phyloP scores from a whole-genome alignment of 164 flowering plant genomes.

The Paratinospora sagittata region DNA sequence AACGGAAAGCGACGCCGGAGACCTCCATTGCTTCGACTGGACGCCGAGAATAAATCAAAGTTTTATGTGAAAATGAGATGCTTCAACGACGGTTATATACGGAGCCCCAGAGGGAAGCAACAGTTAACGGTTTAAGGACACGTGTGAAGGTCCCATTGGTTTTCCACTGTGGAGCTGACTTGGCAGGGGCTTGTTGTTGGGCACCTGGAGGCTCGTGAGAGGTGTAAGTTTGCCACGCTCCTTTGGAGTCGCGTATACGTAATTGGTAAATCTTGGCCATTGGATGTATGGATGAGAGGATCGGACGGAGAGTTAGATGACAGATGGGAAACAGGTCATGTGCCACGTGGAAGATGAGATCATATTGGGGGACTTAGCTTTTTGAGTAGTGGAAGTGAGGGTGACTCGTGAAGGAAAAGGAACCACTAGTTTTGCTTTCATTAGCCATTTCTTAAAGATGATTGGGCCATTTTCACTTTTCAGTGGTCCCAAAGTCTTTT shows the following conservation, averaged over 20 bases:
- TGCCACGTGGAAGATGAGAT: slow-evolving; percentile 7
- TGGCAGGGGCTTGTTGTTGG: slow-evolving; percentile 4
- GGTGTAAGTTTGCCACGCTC: slow-evolving; percentile 12
- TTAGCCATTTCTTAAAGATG: background rate
- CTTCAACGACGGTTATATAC: slow-evolving; percentile 6
- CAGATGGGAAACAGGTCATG: slow-evolving; percentile 11
- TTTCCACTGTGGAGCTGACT: background rate
- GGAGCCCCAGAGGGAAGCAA: background rate
- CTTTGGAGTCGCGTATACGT: slow-evolving; percentile 8
- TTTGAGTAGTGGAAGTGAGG: background rate
- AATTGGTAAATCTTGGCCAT: background rate
- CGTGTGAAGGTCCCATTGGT: slow-evolving; percentile 12
- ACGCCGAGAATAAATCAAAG: background rate
- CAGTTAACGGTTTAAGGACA: background rate
- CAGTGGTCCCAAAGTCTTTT: background rate
- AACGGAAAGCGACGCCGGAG: slow-evolving; percentile 28
- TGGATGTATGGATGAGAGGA: background rate
- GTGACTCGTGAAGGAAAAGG: background rate
- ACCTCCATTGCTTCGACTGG: slow-evolving; percentile 30
- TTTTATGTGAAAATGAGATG: background rate
- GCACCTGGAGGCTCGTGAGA: slow-evolving; percentile 12
- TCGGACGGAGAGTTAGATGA: background rate
- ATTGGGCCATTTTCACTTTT: background rate
- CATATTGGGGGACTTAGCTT: background rate
- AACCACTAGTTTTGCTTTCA: background rate